Conservation (phyloP, 306 rosid species). For the Ziziphus jujuba region DNA sequence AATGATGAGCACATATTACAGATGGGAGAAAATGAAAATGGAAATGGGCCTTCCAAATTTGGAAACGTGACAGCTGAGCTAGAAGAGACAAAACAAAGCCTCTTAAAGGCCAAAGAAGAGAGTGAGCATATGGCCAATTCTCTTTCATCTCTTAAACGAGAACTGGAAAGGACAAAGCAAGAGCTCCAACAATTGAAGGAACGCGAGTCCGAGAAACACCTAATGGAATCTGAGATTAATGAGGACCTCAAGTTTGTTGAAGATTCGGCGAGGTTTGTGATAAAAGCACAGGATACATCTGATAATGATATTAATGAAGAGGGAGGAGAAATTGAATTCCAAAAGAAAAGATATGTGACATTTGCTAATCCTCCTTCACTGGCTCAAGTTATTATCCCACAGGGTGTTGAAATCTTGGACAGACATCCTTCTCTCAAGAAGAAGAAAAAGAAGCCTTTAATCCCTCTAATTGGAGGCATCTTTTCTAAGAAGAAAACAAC, state of each 20-base stretch:
- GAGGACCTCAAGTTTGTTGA: slow-evolving; percentile 67
- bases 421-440: slow-evolving; percentile 67
- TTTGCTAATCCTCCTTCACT: slow-evolving; percentile 72
- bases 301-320: slow-evolving; percentile 13
- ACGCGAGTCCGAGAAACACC: slow-evolving; percentile 41
- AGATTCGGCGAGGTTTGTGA: slow-evolving; percentile 38
- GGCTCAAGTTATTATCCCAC: slow-evolving; percentile 47
- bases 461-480: slow-evolving; percentile 60
- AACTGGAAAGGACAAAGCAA: slow-evolving; percentile 65
- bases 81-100: slow-evolving; percentile 66
- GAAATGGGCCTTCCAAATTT: slow-evolving; percentile 29
- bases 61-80: slow-evolving; percentile 67
- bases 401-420: slow-evolving; percentile 49
- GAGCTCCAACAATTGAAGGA: slow-evolving; percentile 60
- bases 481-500: slow-evolving; percentile 70
- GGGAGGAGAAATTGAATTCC: slow-evolving; percentile 52
- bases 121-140: slow-evolving; percentile 74
- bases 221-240: slow-evolving; percentile 37
- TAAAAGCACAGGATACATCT: slow-evolving; percentile 22
- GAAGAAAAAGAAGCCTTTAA: slow-evolving; percentile 69
- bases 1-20: slow-evolving; percentile 21
- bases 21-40: slow-evolving; percentile 41
- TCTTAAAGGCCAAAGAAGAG: slow-evolving; percentile 71
- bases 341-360: slow-evolving; percentile 86
- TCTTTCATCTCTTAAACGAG: slow-evolving; percentile 65